Evolutionary conservation across 768 basidiomycete genomes (phyloP).

Genomic region (Tulasnella sp.): DNA sequence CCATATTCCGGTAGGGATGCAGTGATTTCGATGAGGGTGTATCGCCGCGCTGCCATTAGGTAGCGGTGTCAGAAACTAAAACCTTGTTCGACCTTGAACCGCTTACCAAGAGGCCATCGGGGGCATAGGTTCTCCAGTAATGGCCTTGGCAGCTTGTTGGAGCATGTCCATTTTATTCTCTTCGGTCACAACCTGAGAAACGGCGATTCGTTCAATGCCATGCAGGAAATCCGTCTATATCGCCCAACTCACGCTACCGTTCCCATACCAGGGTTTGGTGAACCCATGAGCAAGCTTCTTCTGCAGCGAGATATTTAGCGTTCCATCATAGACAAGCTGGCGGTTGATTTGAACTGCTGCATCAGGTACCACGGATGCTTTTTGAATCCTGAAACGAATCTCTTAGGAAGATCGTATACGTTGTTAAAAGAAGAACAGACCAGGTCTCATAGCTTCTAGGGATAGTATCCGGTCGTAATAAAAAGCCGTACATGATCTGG

Average conservation of each 20-base stretch:
- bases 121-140: conserved; percentile 30
- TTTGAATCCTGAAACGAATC: conserved; percentile 56
- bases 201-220: neutral
- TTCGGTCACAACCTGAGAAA: conserved; percentile 16
- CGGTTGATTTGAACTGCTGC: conserved; percentile 59
- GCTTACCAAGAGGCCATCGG: conserved; percentile 37
- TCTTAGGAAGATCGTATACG: neutral
- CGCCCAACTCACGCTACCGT: conserved; percentile 3
- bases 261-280: conserved; percentile 32
- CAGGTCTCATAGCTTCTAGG: conserved; percentile 69
- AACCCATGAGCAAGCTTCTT: conserved; percentile 50
- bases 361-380: conserved; percentile 59
- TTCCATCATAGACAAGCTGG: conserved; percentile 54
- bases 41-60: conserved; percentile 50
- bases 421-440: conserved; percentile 40
- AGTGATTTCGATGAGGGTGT: conserved; percentile 69
- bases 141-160: conserved; percentile 33
- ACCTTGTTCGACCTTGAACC: neutral
- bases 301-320: conserved; percentile 53
- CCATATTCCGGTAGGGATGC: conserved; percentile 54
- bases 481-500: conserved; percentile 79
- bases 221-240: neutral
- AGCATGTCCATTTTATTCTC: conserved; percentile 27
- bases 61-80: neutral
- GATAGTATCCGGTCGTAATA: conserved; percentile 77